A percentile compares a stretch with the other conserved stretches of the same genome.
phyloP scores from a whole-genome alignment of 345 rosid species.

The Aquilaria sinensis region DNA sequence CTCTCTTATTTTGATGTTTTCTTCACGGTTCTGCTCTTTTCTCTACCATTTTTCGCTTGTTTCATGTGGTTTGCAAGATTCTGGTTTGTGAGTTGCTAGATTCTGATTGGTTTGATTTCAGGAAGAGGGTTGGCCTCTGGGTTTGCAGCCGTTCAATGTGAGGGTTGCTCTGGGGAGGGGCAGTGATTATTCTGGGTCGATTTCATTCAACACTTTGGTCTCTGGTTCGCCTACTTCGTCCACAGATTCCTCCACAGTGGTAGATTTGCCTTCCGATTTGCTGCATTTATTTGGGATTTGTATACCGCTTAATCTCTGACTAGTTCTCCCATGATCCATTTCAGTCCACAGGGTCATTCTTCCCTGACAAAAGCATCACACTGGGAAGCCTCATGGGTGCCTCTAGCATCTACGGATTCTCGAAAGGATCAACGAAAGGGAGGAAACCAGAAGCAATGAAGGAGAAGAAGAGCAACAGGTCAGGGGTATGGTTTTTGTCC shows the following conservation, averaged over 20 bases:
- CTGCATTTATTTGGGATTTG: constrained; percentile 25
- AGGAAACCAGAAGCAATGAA: constrained; percentile 26
- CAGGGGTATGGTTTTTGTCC: constrained; percentile 33
- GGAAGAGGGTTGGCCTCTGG: constrained; percentile 47
- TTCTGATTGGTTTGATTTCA: constrained; percentile 7
- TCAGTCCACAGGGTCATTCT: constrained; percentile 68
- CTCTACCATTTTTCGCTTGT: background rate
- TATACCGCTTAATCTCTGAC: constrained; percentile 30
- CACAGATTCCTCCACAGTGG: constrained; percentile 21
- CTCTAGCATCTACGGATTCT: constrained; percentile 40
- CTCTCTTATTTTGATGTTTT: background rate
- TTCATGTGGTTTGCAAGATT: too few species aligned
- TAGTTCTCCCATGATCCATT: constrained; percentile 9
- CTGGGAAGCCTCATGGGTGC: constrained; percentile 64
- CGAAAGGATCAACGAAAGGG: constrained; percentile 40
- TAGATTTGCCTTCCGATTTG: too few species aligned
- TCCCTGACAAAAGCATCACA: constrained; percentile 60
- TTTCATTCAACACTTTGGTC: constrained; percentile 31
- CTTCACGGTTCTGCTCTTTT: background rate
- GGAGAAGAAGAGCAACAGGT: constrained; percentile 17
- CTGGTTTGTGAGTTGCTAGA: too few species aligned
- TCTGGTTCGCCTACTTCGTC: constrained; percentile 31
- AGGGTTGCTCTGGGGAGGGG: constrained; percentile 23
- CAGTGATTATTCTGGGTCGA: constrained; percentile 24
- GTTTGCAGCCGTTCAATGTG: constrained; percentile 31